Conservation (phyloP, 2,329 filamentous ascomycete genomes). For the Alternaria sp. region DNA sequence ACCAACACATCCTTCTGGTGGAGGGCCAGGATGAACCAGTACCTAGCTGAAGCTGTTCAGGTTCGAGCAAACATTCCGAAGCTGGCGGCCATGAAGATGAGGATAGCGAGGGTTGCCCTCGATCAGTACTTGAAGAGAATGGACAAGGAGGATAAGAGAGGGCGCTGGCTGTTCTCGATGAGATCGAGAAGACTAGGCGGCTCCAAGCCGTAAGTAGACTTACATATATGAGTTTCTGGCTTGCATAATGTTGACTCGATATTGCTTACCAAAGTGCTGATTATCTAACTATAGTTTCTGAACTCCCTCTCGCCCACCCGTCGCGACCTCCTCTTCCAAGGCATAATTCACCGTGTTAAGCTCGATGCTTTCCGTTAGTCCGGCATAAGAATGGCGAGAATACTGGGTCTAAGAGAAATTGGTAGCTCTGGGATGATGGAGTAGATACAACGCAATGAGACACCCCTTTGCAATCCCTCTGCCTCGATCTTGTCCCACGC, state of each 20-base stretch:
- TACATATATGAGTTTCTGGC: not conserved
- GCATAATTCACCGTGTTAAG: not conserved
- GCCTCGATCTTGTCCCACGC: not conserved
- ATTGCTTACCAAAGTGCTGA: not conserved
- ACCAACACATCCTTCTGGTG: not conserved
- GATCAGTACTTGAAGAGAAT: not conserved
- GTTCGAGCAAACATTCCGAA: not conserved
- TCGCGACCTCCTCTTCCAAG: not conserved
- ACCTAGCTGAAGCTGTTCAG: not conserved
- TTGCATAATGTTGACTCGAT: not conserved
- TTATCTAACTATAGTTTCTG: not conserved
- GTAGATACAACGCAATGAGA: not conserved
- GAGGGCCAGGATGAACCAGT: not conserved
- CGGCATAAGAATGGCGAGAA: not conserved
- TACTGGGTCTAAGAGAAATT: not conserved
- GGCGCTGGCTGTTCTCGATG: not conserved
- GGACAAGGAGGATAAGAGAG: not conserved
- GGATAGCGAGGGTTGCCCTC: not conserved
- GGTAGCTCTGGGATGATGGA: not conserved
- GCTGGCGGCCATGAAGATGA: too few species aligned
- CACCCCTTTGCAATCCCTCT: not conserved
- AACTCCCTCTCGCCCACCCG: not conserved
- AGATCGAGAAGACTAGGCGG: not conserved
- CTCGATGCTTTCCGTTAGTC: not conserved
- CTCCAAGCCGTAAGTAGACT: not conserved